Evolutionary conservation across 1,284 basidiomycete genomes (phyloP).

Genomic region (Sporisorium iseilematis-ciliati): DNA sequence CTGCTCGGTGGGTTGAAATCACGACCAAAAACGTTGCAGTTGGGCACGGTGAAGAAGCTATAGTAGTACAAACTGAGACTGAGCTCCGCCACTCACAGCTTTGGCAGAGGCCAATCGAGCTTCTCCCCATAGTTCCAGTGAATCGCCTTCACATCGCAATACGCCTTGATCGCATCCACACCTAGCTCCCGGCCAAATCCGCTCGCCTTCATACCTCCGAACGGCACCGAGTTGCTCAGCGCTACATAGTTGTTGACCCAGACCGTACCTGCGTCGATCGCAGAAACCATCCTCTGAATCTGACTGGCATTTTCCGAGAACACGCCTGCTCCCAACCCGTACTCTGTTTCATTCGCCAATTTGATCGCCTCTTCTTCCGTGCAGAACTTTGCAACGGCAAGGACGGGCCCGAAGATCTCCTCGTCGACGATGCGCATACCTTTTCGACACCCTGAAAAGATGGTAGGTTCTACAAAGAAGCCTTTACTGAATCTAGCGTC

Average conservation of each 20-base stretch:
- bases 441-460: conserved; percentile 76
- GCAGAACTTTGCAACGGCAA: conserved; percentile 74
- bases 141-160: conserved; percentile 83
- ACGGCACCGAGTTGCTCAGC: conserved; percentile 46
- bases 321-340: conserved; percentile 86
- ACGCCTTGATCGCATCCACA: conserved; percentile 73
- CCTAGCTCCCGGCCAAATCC: conserved; percentile 62
- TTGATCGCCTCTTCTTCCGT: conserved; percentile 76
- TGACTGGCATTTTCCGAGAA: conserved; percentile 79
- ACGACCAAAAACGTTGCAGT: too few relatives aligned
- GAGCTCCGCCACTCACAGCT: background rate
- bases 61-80: background rate
- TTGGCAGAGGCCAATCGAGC: conserved; percentile 36
- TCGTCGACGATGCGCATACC: conserved; percentile 75
- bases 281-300: conserved; percentile 80
- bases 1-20: too few relatives aligned
- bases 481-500: conserved; percentile 73
- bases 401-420: conserved; percentile 81
- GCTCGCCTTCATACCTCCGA: conserved; percentile 56
- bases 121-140: conserved; percentile 76
- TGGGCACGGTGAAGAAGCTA: too few relatives aligned
- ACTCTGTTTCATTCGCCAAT: conserved; percentile 82
- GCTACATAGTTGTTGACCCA: conserved; percentile 76
- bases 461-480: conserved; percentile 71
- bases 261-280: conserved; percentile 83